Evolutionary conservation across 192 early-diverging fungal genomes (phyloP).

Genomic region (Gonapodya prolifera): DNA sequence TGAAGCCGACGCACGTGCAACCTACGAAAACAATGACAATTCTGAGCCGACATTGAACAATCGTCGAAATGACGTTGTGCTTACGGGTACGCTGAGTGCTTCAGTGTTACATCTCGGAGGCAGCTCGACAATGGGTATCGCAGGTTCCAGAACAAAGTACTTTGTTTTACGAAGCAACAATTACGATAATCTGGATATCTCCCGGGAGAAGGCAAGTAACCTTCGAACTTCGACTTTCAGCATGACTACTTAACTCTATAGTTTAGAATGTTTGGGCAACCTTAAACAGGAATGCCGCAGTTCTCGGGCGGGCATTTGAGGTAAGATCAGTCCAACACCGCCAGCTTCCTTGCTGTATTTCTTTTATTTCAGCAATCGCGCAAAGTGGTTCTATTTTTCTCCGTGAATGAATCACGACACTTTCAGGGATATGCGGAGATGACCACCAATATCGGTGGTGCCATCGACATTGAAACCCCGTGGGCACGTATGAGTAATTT

Average conservation of each 20-base stretch:
- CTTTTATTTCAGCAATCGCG: neutral
- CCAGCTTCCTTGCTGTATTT: neutral
- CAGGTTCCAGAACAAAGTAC: neutral
- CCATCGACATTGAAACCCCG: neutral
- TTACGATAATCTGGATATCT: neutral
- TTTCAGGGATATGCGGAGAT: slow-evolving; percentile 4
- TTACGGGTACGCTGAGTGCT: too few species aligned
- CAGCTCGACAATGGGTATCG: neutral
- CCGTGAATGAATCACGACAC: slow-evolving; percentile 3
- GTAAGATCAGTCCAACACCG: neutral
- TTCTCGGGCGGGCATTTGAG: neutral
- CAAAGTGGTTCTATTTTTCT: slow-evolving; percentile 1
- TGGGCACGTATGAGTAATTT: neutral
- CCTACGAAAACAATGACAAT: neutral
- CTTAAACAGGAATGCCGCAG: neutral
- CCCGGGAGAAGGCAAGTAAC: neutral
- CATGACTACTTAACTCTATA: neutral
- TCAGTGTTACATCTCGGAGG: too few species aligned
- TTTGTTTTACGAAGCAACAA: slow-evolving; percentile 5
- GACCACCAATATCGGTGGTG: neutral
- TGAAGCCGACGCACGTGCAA: too few species aligned
- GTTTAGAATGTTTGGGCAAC: neutral
- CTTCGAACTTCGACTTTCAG: neutral
- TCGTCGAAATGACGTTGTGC: too few species aligned
- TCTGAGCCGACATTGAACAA: neutral